Conservation (phyloP, 768 basidiomycete genomes). For the Boletus sp. region DNA sequence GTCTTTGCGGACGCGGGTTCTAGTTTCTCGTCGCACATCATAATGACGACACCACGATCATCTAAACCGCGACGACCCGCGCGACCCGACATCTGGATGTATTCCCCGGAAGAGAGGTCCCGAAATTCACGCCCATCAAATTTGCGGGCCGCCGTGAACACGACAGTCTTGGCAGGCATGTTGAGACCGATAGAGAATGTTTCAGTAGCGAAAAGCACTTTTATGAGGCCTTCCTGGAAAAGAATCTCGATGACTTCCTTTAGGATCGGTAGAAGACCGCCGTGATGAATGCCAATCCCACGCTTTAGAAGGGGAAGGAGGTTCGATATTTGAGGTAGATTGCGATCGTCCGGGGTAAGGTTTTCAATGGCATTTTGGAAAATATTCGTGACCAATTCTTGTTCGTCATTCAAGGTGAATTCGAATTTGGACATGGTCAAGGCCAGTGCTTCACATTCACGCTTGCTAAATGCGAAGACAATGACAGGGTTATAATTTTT, state of each 20-base stretch:
- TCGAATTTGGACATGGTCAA: constrained; percentile 93
- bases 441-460: constrained; percentile 94
- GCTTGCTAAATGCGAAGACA: constrained; percentile 96
- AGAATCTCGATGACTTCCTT: constrained; percentile 99
- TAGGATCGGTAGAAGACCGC: constrained; percentile 92
- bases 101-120: constrained; percentile 91
- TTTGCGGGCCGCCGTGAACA: constrained; percentile 93
- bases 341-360: constrained; percentile 80
- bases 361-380: constrained; percentile 95
- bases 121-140: constrained; percentile 96
- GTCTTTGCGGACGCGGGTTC: constrained; percentile 88
- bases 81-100: constrained; percentile 99
- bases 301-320: constrained; percentile 90
- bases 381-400: constrained; percentile 79
- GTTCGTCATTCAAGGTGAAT: constrained; percentile 91
- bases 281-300: constrained; percentile 98
- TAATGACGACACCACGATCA: constrained; percentile 97
- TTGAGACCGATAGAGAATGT: constrained; percentile 98
- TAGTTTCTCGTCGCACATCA: constrained; percentile 99
- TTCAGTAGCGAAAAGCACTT: constrained; percentile 97
- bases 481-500: constrained; percentile 99
- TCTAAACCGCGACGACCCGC: constrained; percentile 96
- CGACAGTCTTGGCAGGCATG: constrained; percentile 99
- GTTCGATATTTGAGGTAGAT: constrained; percentile 90
- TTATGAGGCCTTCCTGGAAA: constrained; percentile 97